Base-by-base conservation (phyloP, 177 flowering plant genomes). In the Telopea speciosissima region DNA sequence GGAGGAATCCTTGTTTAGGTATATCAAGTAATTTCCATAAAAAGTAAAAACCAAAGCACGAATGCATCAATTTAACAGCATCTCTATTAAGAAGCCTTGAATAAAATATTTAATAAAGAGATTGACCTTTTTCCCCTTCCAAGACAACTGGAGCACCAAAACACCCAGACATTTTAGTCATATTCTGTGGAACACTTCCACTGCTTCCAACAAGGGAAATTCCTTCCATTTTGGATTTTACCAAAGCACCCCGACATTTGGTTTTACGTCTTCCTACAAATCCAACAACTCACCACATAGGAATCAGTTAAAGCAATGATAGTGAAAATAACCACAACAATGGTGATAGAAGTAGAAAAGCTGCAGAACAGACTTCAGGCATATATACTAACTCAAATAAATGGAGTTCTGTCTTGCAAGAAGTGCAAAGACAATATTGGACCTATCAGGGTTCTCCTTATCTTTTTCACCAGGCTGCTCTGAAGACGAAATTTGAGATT, bases 31-130 rank as follows among this genome's bases (percentile, higher is more conserved):
- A 17, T 67, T 26, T 28, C 62, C 11, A 58, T 24, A 56, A 68
- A 8, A 44, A 49, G 5, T 49, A 49, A 49, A 49, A 12, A 49
- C 21, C 25, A 56, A 21, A 19, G 26, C 6, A 24, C 12, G 58
- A 14, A 44, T 12, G 3, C 17, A 12, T 3, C 59, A 62, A 62
- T 22, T 62, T 36, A 68, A 13, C 12, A 56, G 67, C 14, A 24
- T 44, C 71, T 24, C 40, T 26, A 44, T 24, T 49, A 11, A 7
- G 16, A 44, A 8, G 21, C 6, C 24, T 45, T 44, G 26, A 40
- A 6, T 23, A 36, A 62, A 60, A 31, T 31, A 36, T 36, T 8
- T 6, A 26, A 54, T 74, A 62, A 63, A 68, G 77, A 56, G 69
- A 60, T 49, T 56, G 75, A 40, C 13, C 33, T 60, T 65, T 72